Evolutionary conservation across 176 grass and related monocot species (phyloP), one percentile per base, ranked within the genome.

Genomic region (Phoenix dactylifera): DNA sequence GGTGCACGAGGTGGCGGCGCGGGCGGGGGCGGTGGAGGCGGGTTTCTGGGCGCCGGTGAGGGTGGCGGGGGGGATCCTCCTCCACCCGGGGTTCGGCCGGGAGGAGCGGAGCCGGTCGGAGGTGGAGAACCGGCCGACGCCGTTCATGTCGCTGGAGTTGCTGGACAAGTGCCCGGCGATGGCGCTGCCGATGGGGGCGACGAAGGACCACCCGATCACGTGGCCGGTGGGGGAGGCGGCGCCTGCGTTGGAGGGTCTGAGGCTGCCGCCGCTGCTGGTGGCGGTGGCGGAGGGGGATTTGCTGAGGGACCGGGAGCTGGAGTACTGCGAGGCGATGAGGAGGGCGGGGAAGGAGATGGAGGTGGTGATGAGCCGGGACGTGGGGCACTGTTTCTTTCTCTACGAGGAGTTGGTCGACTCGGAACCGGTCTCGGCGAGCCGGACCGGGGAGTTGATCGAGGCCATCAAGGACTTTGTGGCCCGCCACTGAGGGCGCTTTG

Each of bases 81-180:
- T 89, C 55, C 79, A 95, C 63, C 90, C 90, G 0, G 83, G 90
- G 19, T 95, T 95, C 75, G 83, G 83, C 39, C 86, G 83, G 39
- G 69, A 86, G 65, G 55, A 55, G 1, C 70, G 90, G 51, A 95
- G 90, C 80, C 57, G 20, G 70, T 95, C 90, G 19, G 90, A 95
- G 82, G 18, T 86, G 62, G 74, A 89, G 60, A 4, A 1, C 16
- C 64, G 50, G 49, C 4, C 76, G 7, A 73, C 79, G 52, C 79
- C 86, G 15, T 95, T 95, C 90, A 81, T 95, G 71, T 84, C 86
- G 16, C 75, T 89, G 17, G 86, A 89, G 48, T 89, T 95, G 89
- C 65, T 85, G 0, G 89, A 95, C 69, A 95, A 89, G 61, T 95
- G 85, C 54, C 24, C 82, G 0, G 73, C 79, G 3, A 14, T 86